Conservation (phyloP, 352 stramenopile genomes). For the Phytophthora podocarpi region DNA sequence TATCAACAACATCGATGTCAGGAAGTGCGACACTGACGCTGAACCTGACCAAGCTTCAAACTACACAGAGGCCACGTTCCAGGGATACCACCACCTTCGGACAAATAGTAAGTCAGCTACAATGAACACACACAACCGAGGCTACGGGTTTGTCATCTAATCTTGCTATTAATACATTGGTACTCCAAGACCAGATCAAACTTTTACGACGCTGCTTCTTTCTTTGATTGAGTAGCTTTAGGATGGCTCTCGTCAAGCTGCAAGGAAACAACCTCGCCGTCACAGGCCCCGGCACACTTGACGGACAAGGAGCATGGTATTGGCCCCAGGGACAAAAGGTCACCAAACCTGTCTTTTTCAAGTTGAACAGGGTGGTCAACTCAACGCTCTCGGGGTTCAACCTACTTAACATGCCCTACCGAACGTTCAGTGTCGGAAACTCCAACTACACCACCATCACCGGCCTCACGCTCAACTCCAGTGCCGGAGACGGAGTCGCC, state of each 20-base stretch:
- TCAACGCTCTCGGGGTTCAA: conserved; percentile 37
- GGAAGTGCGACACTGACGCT: conserved; percentile 29
- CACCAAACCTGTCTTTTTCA: conserved; percentile 22
- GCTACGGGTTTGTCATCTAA: no score
- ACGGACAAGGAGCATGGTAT: conserved; percentile 41
- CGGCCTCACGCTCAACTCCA: conserved; percentile 19
- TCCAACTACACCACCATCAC: conserved; percentile 26
- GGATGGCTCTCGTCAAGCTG: conserved; percentile 34
- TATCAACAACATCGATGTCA: conserved; percentile 23
- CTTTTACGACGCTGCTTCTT: no score
- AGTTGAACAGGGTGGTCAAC: conserved; percentile 8
- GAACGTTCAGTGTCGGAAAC: conserved; percentile 17
- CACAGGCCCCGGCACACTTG: conserved; percentile 32
- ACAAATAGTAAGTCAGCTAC: conserved; percentile 13
- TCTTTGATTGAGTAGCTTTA: conserved; percentile 31
- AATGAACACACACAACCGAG: no score
- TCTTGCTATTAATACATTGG: no score
- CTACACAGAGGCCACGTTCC: conserved; percentile 28
- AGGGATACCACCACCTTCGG: conserved; percentile 39
- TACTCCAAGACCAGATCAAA: no score
- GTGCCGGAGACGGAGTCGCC: conserved; percentile 12
- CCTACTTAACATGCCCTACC: conserved; percentile 28
- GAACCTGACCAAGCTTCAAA: conserved; percentile 34
- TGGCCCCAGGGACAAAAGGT: conserved; percentile 33
- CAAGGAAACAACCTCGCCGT: conserved; percentile 35